A percentile compares a stretch with the other conserved stretches of the same genome.
Evolutionary conservation across 805 yeast genomes (phyloP).

Genomic region (Phaffomyces opuntiae): DNA sequence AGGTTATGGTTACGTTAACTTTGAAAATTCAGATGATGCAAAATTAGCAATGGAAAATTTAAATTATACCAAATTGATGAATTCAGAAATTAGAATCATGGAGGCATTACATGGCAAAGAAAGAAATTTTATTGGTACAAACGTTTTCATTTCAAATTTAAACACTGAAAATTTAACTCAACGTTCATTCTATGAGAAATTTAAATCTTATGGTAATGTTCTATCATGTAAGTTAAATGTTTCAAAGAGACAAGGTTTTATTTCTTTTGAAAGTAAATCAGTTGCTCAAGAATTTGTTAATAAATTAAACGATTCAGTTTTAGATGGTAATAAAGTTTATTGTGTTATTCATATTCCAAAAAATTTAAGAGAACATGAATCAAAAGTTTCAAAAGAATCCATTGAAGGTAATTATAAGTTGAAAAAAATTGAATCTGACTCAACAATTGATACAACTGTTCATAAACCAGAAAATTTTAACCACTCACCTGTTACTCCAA

Average conservation of each 20-base stretch:
- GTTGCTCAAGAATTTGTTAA: conserved; percentile 31
- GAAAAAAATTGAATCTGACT: conserved; percentile 3
- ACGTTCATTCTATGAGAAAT: conserved; percentile 41
- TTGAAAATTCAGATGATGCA: conserved; percentile 43
- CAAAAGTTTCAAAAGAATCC: background rate
- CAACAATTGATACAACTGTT: conserved; percentile 3
- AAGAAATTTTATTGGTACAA: conserved; percentile 35
- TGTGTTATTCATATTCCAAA: conserved; percentile 36
- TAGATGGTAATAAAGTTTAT: conserved; percentile 26
- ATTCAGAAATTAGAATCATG: conserved; percentile 47
- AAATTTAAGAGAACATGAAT: conserved; percentile 7
- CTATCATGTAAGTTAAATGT: conserved; percentile 35
- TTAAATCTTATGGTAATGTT: conserved; percentile 40
- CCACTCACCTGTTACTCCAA: background rate
- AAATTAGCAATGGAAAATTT: conserved; percentile 47
- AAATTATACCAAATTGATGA: conserved; percentile 38
- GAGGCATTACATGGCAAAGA: conserved; percentile 44
- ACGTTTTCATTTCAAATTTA: conserved; percentile 42
- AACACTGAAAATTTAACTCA: conserved; percentile 29
- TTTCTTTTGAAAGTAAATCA: conserved; percentile 28
- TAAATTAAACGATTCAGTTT: conserved; percentile 21
- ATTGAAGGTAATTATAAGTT: background rate
- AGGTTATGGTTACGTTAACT: conserved; percentile 72
- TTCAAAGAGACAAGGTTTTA: conserved; percentile 33
- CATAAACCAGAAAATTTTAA: background rate